Evolutionary conservation across 495 filamentous ascomycete species (phyloP), one percentile per base, ranked within the genome.

Genomic region (Choiromyces venosus): DNA sequence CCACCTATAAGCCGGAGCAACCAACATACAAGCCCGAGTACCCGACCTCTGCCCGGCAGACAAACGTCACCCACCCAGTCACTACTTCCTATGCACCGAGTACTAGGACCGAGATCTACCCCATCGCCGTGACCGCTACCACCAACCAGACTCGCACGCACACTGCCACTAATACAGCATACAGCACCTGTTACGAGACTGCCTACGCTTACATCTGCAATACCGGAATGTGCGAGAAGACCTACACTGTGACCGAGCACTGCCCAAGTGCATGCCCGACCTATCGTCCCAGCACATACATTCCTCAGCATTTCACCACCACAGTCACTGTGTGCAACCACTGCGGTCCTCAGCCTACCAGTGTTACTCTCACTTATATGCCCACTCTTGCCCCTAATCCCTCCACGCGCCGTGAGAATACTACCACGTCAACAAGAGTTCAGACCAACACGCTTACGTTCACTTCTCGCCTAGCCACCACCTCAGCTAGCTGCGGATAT

Each of bases 281-380:
- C 12, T 42, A 69, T n/a, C 68, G 72, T 18, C 72, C 72, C 3
- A 77, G 73, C 35, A 71, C 68, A 36, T 64, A 75, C 29, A 68
- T 79, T 46, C 77, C 77, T 25, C 74, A 78, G 37, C 72, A 73
- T 5, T 79, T 79, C 44, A 79, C 77, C 1, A 79, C 77, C 21
- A 79, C 76, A 2, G 76, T 79, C 37, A 78, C 77, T 0, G 76
- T 78, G 10, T 79, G 77, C 69, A 69, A 74, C 46, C 77, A 78
- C 68, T 78, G 77, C 18, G 77, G 76, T 10, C 72, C 71, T 36
- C 71, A 79, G 56, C 71, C 72, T 12, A 79, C 77, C 5, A 79
- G 75, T n/a, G 38, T 78, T 56, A 77, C 73, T 9, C 66, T 77
- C 25, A 77, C 75, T 7, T 77, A 77, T 64, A 76, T 73, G 36